Conservation (phyloP, 192 early-diverging fungal species). For the Physocladia obscura region DNA sequence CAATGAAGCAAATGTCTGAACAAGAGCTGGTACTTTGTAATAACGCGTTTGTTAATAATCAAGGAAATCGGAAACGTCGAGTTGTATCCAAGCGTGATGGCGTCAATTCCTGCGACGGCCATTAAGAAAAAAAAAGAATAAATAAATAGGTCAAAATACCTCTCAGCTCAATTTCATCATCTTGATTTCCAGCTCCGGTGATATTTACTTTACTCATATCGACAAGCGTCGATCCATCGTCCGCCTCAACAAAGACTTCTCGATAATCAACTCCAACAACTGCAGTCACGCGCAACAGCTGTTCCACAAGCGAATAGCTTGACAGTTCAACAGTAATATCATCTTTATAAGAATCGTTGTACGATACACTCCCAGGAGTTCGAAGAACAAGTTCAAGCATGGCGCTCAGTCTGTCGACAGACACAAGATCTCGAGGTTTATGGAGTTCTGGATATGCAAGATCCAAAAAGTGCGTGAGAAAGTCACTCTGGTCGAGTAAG, state of each 20-base stretch:
- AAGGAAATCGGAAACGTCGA: conserved; percentile 87
- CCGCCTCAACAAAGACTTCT: not conserved
- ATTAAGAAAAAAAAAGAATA: not conserved
- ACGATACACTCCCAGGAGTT: conserved; percentile 78
- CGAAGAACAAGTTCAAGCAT: conserved; percentile 85
- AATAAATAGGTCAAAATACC: not conserved
- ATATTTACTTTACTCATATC: conserved; percentile 10
- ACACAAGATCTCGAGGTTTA: conserved; percentile 67
- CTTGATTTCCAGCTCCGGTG: not conserved
- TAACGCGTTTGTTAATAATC: conserved; percentile 76
- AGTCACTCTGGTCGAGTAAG: conserved; percentile 91
- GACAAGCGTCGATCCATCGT: not conserved
- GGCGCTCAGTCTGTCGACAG: conserved; percentile 72
- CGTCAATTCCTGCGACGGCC: conserved; percentile 64
- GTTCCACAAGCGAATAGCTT: conserved; percentile 61
- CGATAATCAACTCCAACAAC: conserved; percentile 58
- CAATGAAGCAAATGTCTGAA: conserved; percentile 87
- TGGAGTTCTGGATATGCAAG: conserved; percentile 76
- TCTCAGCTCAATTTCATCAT: not conserved
- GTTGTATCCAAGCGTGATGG: conserved; percentile 77
- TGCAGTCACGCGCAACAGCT: conserved; percentile 69
- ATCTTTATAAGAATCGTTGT: conserved; percentile 71
- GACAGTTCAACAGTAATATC: conserved; percentile 78
- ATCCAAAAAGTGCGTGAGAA: conserved; percentile 91
- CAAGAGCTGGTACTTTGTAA: conserved; percentile 88